Conservation (phyloP, 768 basidiomycete species). For the Epithele typhae region DNA sequence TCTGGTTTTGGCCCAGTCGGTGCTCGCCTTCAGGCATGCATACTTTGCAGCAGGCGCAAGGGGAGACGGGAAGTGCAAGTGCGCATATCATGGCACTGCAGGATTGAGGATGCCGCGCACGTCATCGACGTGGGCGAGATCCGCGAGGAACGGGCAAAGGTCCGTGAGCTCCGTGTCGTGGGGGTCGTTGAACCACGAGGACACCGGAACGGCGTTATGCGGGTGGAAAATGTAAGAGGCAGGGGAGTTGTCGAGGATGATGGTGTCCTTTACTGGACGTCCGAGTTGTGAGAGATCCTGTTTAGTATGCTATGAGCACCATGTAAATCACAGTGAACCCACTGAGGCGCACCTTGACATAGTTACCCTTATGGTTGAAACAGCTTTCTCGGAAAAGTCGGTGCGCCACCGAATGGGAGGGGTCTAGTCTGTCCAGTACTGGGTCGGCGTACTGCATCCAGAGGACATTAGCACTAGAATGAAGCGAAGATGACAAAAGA, state of each 20-base stretch:
- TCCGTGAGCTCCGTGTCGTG: conserved; percentile 98
- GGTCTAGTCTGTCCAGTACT: conserved; percentile 94
- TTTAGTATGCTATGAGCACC: neutral
- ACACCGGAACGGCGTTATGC: conserved; percentile 98
- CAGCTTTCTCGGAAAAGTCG: conserved; percentile 97
- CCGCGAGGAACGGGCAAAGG: conserved; percentile 89
- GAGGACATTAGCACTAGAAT: no score
- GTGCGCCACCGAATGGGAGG: conserved; percentile 88
- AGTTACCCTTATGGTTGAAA: conserved; percentile 98
- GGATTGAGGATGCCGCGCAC: conserved; percentile 53
- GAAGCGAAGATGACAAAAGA: no score
- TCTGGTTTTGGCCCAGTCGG: no score
- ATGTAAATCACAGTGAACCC: no score
- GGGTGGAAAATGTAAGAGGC: conserved; percentile 99
- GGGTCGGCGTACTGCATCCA: conserved; percentile 95
- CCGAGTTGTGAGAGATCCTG: conserved; percentile 97
- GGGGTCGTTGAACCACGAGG: conserved; percentile 99
- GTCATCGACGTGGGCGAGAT: conserved; percentile 81
- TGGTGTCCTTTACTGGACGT: conserved; percentile 87
- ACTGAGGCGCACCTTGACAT: conserved; percentile 94
- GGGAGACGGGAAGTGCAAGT: no score
- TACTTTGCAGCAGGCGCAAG: no score
- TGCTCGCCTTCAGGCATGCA: no score
- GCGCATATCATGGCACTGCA: no score
- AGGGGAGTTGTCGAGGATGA: conserved; percentile 98